Percentiles rank a stretch among this genome's conserved stretches.
These are phyloP conservation scores for Cystobasidium slooffiae DNA, from an alignment of 1,284 basidiomycete genomes.

Conservation along the genomic window DNA sequence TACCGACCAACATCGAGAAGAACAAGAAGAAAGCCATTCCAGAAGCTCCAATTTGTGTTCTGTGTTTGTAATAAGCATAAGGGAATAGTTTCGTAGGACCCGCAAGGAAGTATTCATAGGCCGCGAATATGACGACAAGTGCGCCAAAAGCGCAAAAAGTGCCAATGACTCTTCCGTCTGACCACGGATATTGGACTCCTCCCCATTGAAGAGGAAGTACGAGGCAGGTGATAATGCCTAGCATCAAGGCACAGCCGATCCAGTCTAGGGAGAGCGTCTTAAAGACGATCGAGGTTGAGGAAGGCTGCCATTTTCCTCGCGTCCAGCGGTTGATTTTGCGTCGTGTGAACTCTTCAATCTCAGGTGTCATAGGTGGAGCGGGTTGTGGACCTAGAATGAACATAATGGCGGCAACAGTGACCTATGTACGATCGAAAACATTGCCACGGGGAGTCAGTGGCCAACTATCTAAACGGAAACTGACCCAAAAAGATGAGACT, in stretches of 20 bases:
- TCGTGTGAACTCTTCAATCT: slow-evolving; percentile 44
- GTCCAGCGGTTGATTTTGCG: slow-evolving; percentile 42
- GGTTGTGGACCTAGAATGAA: slow-evolving; percentile 48
- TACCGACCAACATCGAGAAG: slow-evolving; percentile 57
- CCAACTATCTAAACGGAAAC: slow-evolving; percentile 16
- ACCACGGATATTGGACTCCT: slow-evolving; percentile 56
- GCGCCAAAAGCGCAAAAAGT: slow-evolving; percentile 52
- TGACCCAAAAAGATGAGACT: not conserved
- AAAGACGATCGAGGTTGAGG: slow-evolving; percentile 44
- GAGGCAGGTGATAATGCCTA: slow-evolving; percentile 54
- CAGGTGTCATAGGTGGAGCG: slow-evolving; percentile 43
- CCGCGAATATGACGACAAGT: slow-evolving; percentile 45
- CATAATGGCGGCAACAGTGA: slow-evolving; percentile 46
- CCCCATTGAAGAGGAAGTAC: slow-evolving; percentile 55
- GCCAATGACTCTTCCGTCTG: slow-evolving; percentile 55
- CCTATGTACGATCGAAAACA: not conserved
- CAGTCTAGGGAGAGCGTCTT: slow-evolving; percentile 32
- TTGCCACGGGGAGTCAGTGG: slow-evolving; percentile 1
- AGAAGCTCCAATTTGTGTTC: slow-evolving; percentile 53
- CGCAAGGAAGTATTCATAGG: slow-evolving; percentile 51
- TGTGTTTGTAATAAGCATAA: slow-evolving; percentile 50
- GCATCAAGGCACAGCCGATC: slow-evolving; percentile 51
- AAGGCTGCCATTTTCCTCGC: slow-evolving; percentile 43
- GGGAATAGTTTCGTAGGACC: slow-evolving; percentile 54
- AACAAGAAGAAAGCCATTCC: slow-evolving; percentile 57